Base-by-base conservation (phyloP, 208 protist species). In the Vickermania ingenoplastis region DNA sequence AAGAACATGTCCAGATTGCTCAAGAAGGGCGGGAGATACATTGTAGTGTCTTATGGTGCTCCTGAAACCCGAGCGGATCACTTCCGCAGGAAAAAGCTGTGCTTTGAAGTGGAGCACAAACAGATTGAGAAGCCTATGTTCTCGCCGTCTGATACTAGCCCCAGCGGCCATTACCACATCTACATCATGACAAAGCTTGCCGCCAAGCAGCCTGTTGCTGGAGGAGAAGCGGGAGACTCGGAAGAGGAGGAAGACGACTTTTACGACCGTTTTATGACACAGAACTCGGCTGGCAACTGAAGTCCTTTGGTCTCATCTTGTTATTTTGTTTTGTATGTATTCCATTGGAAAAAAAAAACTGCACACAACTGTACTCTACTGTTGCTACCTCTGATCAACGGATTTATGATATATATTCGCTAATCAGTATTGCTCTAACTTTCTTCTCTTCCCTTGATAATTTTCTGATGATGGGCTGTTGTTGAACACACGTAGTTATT, bases 261-360 rank as follows among this genome's bases (percentile, higher is more conserved):
- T 56, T 95, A 95, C 62, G 89, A 95, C 65, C 85, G 85, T 30
- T 95, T 95, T 69, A 92, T 92, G 86, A 86, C 80, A n/a, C 82
- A 89, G 36, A 81, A 86, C 45, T 61, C 65, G 2, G 66, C 79
- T 11, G 59, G 68, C 2, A 70, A 53, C 57, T 82, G 56, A 23
- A 21, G 17, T 69, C 31, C 22, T 25, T 28, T 11, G 51, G n/a
- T 13, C 14, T 13, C 13, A 48, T 13, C 14, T 48, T n/a, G 41
- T 13, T n/a, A 17, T 48, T 17, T 48, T 13, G 13, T 13, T 48
- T n/a, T 13, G 13, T 13, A 13, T 13, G 14, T 13, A 13, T n/a
- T 17, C 13, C 41, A n/a, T 13, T 13, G 17, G 41, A 48, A 17
- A 48, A 48, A 48, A 48, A 48, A 17, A 13, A n/a, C 17, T 48